These are phyloP conservation scores for Hygrophorus pudorinus DNA, from an alignment of 768 basidiomycete species.

Conservation along the genomic window DNA sequence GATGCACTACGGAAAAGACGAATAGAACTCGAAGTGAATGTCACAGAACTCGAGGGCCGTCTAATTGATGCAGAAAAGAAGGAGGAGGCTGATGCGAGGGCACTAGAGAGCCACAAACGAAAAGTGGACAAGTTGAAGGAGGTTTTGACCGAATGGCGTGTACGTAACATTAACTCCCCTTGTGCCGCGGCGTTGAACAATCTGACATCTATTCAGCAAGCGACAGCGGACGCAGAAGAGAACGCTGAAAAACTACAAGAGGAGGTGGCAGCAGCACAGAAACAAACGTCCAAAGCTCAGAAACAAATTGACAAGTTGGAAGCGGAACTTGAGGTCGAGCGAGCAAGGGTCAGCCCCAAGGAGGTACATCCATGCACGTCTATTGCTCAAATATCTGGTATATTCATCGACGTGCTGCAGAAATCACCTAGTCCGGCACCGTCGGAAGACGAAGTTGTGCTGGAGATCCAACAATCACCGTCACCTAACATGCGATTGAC, in stretches of 20 bases:
- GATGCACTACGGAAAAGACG: slow-evolving; percentile 45
- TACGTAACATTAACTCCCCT: slow-evolving; percentile 14
- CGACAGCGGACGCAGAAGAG: slow-evolving; percentile 19
- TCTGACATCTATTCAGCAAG: not conserved
- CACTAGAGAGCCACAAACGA: slow-evolving; percentile 32
- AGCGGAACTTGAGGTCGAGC: slow-evolving; percentile 30
- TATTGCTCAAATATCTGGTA: no score
- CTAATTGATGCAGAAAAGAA: slow-evolving; percentile 20
- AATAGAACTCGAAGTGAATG: slow-evolving; percentile 44
- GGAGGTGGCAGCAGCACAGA: slow-evolving; percentile 25
- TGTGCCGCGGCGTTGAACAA: not conserved
- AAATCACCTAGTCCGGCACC: not conserved
- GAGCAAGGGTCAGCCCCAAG: slow-evolving; percentile 22
- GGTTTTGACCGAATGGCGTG: slow-evolving; percentile 36
- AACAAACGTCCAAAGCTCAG: slow-evolving; percentile 26
- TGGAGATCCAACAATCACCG: not conserved
- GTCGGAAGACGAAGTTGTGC: slow-evolving; percentile 1
- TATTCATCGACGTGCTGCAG: not conserved
- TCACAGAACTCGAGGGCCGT: slow-evolving; percentile 34
- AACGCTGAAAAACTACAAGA: slow-evolving; percentile 26
- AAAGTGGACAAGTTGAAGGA: slow-evolving; percentile 33
- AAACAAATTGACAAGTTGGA: slow-evolving; percentile 37
- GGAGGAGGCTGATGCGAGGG: slow-evolving; percentile 23
- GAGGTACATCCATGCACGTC: slow-evolving; percentile 5
- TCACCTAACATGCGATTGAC: not conserved